Conservation (phyloP, 2,329 filamentous ascomycete genomes). For the Emergomyces pasteurianus region DNA sequence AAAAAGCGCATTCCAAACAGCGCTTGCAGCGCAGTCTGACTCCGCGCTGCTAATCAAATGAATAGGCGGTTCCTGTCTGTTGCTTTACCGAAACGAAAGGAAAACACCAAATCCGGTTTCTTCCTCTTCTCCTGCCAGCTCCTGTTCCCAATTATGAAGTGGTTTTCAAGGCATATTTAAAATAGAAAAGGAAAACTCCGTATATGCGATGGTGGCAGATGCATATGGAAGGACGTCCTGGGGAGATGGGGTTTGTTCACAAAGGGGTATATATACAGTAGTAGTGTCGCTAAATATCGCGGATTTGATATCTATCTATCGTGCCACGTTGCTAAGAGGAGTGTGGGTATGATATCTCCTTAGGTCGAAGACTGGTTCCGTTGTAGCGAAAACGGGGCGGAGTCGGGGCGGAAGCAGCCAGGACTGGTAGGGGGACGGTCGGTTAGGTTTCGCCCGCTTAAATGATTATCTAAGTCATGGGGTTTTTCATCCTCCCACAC, state of each 20-base stretch:
- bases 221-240: background rate
- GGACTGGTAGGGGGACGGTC: background rate
- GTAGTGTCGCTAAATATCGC: too few species aligned
- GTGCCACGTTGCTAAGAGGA: background rate
- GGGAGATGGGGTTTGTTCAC: background rate
- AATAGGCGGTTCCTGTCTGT: background rate
- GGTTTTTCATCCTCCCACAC: background rate
- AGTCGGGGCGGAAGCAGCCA: background rate
- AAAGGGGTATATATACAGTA: background rate
- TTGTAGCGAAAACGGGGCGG: background rate
- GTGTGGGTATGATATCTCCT: background rate
- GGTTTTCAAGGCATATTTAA: background rate
- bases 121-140: background rate
- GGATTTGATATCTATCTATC: background rate
- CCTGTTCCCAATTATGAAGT: background rate
- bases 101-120: background rate
- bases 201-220: background rate
- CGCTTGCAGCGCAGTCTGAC: background rate
- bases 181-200: background rate
- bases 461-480: background rate
- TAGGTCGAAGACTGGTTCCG: background rate
- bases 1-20: background rate
- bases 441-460: background rate
- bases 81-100: too few species aligned
- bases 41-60: background rate